Conservation (phyloP, 2,329 filamentous ascomycete genomes). For the Fusarium transvaalense region DNA sequence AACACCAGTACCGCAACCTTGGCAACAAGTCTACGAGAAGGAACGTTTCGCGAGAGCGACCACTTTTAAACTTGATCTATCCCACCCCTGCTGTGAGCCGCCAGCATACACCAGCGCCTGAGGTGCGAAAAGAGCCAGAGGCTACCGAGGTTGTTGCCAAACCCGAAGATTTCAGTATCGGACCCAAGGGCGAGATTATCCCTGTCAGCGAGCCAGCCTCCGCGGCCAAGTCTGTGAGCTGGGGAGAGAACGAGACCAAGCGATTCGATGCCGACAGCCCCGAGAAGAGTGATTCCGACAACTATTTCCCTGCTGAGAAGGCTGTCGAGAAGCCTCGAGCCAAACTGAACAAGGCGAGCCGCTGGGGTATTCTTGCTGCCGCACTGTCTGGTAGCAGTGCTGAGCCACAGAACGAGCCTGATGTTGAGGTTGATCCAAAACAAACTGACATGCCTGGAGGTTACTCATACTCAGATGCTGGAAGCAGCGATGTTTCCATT, state of each 20-base stretch:
- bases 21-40: constrained; percentile 50
- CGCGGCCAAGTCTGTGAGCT: constrained; percentile 69
- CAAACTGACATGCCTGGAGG: constrained; percentile 31
- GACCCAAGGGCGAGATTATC: constrained; percentile 58
- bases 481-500: constrained; percentile 35
- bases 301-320: constrained; percentile 44
- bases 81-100: constrained; percentile 66
- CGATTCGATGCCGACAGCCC: constrained; percentile 73
- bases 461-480: constrained; percentile 28
- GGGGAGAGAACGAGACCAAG: constrained; percentile 74
- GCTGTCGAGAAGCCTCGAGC: constrained; percentile 51
- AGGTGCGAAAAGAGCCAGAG: constrained; percentile 38
- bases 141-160: constrained; percentile 31
- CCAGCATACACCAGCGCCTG: constrained; percentile 59
- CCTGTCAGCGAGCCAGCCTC: constrained; percentile 43
- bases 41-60: constrained; percentile 67
- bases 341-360: constrained; percentile 56
- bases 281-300: constrained; percentile 55
- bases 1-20: constrained; percentile 54
- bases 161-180: constrained; percentile 55
- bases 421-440: constrained; percentile 34
- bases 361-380: constrained; percentile 67
- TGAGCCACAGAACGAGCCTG: constrained; percentile 54
- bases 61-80: constrained; percentile 70
- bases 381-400: constrained; percentile 60